Percentiles rank a stretch among this genome's conserved stretches.
Evolutionary conservation across 83 land plant genomes (phyloP).

Genomic region (Larix sibirica): DNA sequence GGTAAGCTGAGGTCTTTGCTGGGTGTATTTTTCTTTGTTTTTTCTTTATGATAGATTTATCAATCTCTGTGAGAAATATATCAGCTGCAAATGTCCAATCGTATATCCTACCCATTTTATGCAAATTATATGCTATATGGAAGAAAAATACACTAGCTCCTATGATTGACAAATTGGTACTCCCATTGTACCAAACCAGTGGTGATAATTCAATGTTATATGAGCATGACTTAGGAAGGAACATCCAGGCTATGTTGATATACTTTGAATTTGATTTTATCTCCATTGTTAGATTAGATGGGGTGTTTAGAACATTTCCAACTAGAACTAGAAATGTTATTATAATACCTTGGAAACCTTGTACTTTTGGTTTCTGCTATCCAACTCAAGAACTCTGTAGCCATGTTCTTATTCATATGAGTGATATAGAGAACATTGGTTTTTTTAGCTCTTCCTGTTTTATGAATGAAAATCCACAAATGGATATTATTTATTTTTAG

Average conservation of each 20-base stretch:
- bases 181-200: constrained; percentile 86
- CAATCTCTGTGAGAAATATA: background rate
- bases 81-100: background rate
- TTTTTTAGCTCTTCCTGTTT: constrained; percentile 4
- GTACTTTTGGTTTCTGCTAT: background rate
- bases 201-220: constrained; percentile 94
- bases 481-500: background rate
- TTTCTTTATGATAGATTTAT: background rate
- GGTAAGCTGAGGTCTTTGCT: constrained; percentile 39
- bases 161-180: constrained; percentile 59
- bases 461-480: constrained; percentile 6
- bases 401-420: constrained; percentile 11
- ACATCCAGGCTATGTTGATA: background rate
- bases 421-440: background rate
- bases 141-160: constrained; percentile 93
- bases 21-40: background rate
- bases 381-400: constrained; percentile 5
- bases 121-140: constrained; percentile 33
- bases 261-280: background rate
- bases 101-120: background rate
- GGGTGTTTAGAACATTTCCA: background rate
- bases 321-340: background rate
- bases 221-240: constrained; percentile 99
- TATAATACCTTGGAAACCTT: background rate
- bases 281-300: background rate